Evolutionary conservation across 2,329 filamentous ascomycete genomes (phyloP).

Genomic region (Cladorrhinum sp.): DNA sequence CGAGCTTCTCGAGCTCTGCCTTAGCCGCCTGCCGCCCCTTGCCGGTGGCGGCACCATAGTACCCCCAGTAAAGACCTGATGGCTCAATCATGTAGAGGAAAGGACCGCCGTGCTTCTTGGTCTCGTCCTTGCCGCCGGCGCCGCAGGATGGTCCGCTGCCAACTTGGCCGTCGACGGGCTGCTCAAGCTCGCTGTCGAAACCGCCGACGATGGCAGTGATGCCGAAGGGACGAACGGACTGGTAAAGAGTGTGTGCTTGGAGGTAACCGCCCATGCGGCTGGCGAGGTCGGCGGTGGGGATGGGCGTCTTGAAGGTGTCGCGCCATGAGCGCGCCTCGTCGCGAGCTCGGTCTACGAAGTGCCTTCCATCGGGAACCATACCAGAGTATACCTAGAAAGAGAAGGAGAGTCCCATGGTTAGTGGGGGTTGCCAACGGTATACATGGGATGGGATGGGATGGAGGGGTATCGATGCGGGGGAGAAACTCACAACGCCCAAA

Average conservation of each 20-base stretch:
- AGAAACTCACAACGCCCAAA: constrained; percentile 74
- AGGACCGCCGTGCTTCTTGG: constrained; percentile 79
- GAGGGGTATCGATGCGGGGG: neutral
- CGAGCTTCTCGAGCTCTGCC: constrained; percentile 96
- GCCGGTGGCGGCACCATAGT: constrained; percentile 95
- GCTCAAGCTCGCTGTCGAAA: constrained; percentile 84
- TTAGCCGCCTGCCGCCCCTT: constrained; percentile 97
- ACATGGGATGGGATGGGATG: neutral
- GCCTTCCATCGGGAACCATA: constrained; percentile 89
- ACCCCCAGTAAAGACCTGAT: constrained; percentile 96
- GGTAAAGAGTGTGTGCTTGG: constrained; percentile 96
- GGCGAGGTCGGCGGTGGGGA: constrained; percentile 82
- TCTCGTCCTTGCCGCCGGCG: constrained; percentile 74
- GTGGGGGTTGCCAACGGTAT: neutral
- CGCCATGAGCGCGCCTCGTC: constrained; percentile 93
- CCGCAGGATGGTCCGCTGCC: constrained; percentile 75
- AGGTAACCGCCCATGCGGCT: constrained; percentile 93
- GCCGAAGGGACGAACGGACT: constrained; percentile 92
- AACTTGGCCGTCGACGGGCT: constrained; percentile 86
- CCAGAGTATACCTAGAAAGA: constrained; percentile 79
- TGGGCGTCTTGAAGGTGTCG: constrained; percentile 89
- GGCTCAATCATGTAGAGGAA: constrained; percentile 99
- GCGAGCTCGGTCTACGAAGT: constrained; percentile 90
- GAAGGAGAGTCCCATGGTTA: neutral
- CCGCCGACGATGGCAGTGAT: constrained; percentile 92